Evolutionary conservation across 129 eudicot genomes (phyloP).

Genomic region (Pittosporum tobira): DNA sequence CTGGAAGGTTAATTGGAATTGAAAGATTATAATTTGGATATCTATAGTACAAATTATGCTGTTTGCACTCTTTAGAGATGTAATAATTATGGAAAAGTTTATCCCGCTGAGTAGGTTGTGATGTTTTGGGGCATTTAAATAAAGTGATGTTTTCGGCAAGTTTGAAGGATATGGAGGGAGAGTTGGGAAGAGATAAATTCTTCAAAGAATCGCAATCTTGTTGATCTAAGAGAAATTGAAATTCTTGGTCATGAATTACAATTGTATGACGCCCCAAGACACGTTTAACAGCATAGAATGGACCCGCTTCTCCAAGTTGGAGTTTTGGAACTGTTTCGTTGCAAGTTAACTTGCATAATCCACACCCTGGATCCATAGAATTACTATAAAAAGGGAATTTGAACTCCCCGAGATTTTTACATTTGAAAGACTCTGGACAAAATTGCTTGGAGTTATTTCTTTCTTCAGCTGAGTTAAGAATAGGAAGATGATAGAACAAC

Average conservation of each 20-base stretch:
- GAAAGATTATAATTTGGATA: neutral
- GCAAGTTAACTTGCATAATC: conserved; percentile 14
- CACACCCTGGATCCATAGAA: conserved; percentile 6
- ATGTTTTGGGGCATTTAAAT: conserved; percentile 21
- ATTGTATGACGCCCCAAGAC: neutral
- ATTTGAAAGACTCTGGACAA: conserved; percentile 17
- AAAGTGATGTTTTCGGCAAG: conserved; percentile 5
- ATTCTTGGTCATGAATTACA: neutral
- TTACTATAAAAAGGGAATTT: conserved; percentile 17
- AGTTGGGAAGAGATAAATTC: conserved; percentile 13
- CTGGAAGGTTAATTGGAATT: neutral
- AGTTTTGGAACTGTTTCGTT: conserved; percentile 11
- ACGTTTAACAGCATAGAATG: neutral
- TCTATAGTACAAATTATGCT: conserved; percentile 17
- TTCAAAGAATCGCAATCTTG: conserved; percentile 12
- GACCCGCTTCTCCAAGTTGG: neutral
- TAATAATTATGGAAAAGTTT: neutral
- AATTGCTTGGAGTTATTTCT: neutral
- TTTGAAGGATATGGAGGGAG: conserved; percentile 19
- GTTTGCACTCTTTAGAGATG: neutral
- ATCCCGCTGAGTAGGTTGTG: neutral
- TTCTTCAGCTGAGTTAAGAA: conserved; percentile 2
- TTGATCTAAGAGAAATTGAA: neutral
- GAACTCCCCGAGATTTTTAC: conserved; percentile 3
- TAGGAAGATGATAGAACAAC: neutral